phyloP scores from a whole-genome alignment of 352 stramenopile species.

The Achlya hypogyna region DNA sequence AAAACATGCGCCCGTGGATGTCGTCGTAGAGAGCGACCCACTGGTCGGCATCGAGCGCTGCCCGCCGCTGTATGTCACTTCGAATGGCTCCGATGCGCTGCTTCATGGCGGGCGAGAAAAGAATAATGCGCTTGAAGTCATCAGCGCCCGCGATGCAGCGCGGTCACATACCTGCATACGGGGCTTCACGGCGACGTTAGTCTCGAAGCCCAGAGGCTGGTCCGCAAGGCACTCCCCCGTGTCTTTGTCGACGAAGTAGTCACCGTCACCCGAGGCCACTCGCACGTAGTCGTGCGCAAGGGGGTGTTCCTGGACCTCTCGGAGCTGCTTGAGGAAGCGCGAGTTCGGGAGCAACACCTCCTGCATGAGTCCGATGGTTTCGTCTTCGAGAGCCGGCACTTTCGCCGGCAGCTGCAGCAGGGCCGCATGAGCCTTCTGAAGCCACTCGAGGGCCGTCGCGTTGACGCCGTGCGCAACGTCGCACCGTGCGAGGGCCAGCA shows the following conservation, averaged over 20 bases:
- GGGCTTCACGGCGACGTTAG: not conserved
- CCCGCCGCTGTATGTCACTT: constrained; percentile 17
- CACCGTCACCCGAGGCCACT: not conserved
- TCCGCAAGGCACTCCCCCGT: constrained; percentile 29
- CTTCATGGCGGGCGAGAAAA: constrained; percentile 37
- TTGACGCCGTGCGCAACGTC: constrained; percentile 2
- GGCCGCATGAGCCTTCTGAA: constrained; percentile 14
- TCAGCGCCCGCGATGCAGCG: not conserved
- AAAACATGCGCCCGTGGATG: constrained; percentile 45
- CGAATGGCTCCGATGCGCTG: constrained; percentile 23
- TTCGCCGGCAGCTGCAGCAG: not conserved
- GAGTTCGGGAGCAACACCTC: not conserved
- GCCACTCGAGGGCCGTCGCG: constrained; percentile 10
- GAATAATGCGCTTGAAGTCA: constrained; percentile 33
- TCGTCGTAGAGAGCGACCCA: constrained; percentile 55
- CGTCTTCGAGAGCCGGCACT: constrained; percentile 1
- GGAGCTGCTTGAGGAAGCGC: not conserved
- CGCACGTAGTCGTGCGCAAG: constrained; percentile 2
- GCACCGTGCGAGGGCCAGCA: constrained; percentile 13
- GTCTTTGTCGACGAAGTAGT: constrained; percentile 61
- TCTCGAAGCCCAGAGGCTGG: constrained; percentile 56
- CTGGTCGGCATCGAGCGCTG: constrained; percentile 30
- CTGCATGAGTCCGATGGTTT: not conserved
- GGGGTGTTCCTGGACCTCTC: not conserved
- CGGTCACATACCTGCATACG: not conserved